Evolutionary conservation across 345 rosid species (phyloP).

Genomic region (Gossypium herbaceum): DNA sequence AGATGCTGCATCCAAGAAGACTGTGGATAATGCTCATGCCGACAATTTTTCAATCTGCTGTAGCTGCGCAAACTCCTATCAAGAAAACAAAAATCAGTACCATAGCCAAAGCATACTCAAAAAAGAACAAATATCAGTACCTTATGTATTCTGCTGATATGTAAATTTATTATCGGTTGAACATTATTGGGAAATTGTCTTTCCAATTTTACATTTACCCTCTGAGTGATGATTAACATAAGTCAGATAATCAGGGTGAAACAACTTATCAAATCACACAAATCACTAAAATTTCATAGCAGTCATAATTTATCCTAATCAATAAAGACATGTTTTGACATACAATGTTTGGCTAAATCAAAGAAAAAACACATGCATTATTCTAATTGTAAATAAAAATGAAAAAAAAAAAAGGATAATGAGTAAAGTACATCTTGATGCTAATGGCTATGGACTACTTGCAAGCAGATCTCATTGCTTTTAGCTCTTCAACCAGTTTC

Average conservation of each 20-base stretch:
- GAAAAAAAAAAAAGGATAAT: too few relatives aligned
- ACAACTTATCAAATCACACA: background rate
- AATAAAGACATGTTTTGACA: background rate
- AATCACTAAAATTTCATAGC: background rate
- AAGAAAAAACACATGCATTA: constrained; percentile 8
- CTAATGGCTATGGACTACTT: constrained; percentile 6
- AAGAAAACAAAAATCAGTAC: constrained; percentile 15
- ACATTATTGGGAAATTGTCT: too few relatives aligned
- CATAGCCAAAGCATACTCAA: background rate
- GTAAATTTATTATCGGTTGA: too few relatives aligned
- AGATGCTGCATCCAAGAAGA: constrained; percentile 34
- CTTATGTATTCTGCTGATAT: too few relatives aligned
- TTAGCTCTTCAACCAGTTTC: constrained; percentile 19
- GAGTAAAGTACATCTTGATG: constrained; percentile 7
- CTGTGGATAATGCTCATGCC: constrained; percentile 18
- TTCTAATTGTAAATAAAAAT: background rate
- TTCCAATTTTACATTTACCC: too few relatives aligned
- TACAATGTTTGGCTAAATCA: background rate
- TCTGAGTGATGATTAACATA: background rate
- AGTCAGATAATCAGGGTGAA: background rate
- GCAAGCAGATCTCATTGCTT: constrained; percentile 17
- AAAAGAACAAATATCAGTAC: background rate
- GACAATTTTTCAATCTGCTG: constrained; percentile 42
- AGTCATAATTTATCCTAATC: background rate
- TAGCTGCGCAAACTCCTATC: constrained; percentile 46